These are phyloP conservation scores for Codiaeum variegatum DNA, from an alignment of 441 rosid species.

Conservation along the genomic window DNA sequence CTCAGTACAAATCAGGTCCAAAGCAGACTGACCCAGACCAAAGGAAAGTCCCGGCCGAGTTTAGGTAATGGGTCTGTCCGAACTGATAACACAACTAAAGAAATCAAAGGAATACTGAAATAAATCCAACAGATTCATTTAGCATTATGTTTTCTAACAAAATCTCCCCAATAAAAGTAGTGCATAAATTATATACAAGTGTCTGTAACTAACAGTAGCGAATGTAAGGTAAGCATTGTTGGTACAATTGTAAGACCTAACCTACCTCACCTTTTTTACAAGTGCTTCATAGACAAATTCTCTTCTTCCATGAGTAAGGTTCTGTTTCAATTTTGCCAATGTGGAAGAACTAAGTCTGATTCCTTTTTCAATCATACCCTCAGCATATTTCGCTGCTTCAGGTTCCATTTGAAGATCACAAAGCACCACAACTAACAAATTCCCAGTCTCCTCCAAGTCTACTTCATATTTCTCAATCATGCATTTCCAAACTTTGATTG, in stretches of 20 bases:
- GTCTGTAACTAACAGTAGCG: neutral
- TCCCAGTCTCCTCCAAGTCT: constrained; percentile 50
- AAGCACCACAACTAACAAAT: constrained; percentile 44
- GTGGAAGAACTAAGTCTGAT: constrained; percentile 40
- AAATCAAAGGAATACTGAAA: neutral
- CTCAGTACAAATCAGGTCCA: no score
- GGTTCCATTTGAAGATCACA: constrained; percentile 42
- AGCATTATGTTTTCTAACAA: neutral
- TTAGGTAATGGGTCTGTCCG: no score
- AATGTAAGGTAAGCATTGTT: neutral
- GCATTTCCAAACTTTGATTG: constrained; percentile 52
- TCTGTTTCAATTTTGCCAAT: constrained; percentile 42
- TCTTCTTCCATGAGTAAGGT: constrained; percentile 33
- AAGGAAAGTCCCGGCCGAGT: no score
- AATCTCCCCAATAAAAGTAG: neutral
- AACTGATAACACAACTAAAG: no score
- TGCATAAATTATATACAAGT: neutral
- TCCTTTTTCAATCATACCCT: constrained; percentile 49
- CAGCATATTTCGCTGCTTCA: constrained; percentile 63
- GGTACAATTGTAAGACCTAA: neutral
- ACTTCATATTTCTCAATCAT: constrained; percentile 39
- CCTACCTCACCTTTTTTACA: constrained; percentile 34
- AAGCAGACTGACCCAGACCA: no score
- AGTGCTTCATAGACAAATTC: constrained; percentile 42
- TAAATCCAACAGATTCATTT: neutral